Evolutionary conservation across 2,329 filamentous ascomycete species (phyloP).

Genomic region (Penicillium verrucosum): DNA sequence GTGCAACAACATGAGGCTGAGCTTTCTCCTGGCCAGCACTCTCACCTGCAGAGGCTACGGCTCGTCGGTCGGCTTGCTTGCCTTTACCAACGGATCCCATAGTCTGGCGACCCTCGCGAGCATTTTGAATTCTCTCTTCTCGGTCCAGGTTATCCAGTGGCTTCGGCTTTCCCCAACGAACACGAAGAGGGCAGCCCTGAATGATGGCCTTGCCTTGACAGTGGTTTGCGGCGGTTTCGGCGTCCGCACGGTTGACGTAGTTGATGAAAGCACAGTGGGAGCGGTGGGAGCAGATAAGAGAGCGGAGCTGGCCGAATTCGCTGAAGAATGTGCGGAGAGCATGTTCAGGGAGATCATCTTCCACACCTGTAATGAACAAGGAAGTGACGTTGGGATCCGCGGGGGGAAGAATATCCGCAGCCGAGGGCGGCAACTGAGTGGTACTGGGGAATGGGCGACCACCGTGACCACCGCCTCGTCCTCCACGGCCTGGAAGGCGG

Average conservation of each 20-base stretch:
- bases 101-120: slow-evolving; percentile 68
- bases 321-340: slow-evolving; percentile 89
- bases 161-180: slow-evolving; percentile 91
- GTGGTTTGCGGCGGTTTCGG: slow-evolving; percentile 78
- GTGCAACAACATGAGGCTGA: slow-evolving; percentile 56
- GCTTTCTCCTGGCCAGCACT: slow-evolving; percentile 40
- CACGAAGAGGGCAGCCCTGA: slow-evolving; percentile 80
- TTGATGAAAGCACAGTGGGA: slow-evolving; percentile 97
- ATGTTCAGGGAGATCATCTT: slow-evolving; percentile 92
- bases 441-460: slow-evolving; percentile 64
- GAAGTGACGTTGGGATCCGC: slow-evolving; percentile 83
- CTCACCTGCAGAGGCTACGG: slow-evolving; percentile 39
- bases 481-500: slow-evolving; percentile 43
- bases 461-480: slow-evolving; percentile 47
- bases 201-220: slow-evolving; percentile 88
- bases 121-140: slow-evolving; percentile 76
- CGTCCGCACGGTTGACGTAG: slow-evolving; percentile 77
- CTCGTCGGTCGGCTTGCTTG: slow-evolving; percentile 32
- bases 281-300: slow-evolving; percentile 91
- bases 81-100: slow-evolving; percentile 48
- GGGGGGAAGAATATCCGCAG: slow-evolving; percentile 82
- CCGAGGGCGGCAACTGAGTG: slow-evolving; percentile 72
- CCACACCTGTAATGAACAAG: slow-evolving; percentile 89
- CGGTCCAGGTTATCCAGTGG: slow-evolving; percentile 87
- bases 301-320: slow-evolving; percentile 83